Evolutionary conservation across 306 rosid species (phyloP).

Genomic region (Malus sieversii): DNA sequence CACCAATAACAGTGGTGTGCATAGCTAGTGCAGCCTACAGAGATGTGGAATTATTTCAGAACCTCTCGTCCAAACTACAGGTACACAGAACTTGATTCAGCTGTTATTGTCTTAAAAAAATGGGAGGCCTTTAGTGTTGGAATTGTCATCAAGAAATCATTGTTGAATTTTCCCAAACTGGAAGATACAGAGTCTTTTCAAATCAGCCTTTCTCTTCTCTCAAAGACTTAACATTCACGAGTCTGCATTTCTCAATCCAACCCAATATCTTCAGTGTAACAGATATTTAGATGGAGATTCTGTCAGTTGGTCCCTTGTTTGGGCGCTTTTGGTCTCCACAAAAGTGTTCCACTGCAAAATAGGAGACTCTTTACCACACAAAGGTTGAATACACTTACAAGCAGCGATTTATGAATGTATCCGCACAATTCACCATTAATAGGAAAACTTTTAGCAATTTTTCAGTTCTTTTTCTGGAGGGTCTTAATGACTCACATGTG

Average conservation of each 20-base stretch:
- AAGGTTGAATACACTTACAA: conserved; percentile 44
- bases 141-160: conserved; percentile 61
- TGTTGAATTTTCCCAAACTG: conserved; percentile 73
- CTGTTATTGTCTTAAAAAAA: conserved; percentile 52
- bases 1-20: conserved; percentile 32
- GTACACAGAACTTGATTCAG: conserved; percentile 44
- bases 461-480: conserved; percentile 67
- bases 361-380: too few relatives aligned
- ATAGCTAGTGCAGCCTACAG: conserved; percentile 51
- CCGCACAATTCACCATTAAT: conserved; percentile 58
- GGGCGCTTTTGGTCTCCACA: conserved; percentile 40
- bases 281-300: conserved; percentile 60
- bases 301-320: conserved; percentile 68
- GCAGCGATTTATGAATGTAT: conserved; percentile 83
- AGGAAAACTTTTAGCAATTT: conserved; percentile 48
- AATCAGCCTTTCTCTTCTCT: conserved; percentile 62
- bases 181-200: conserved; percentile 56
- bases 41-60: conserved; percentile 70
- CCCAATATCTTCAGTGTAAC: conserved; percentile 25
- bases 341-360: too few relatives aligned
- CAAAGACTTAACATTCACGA: conserved; percentile 69
- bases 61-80: conserved; percentile 53
- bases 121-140: conserved; percentile 57
- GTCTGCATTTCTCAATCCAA: conserved; percentile 42
- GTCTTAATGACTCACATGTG: conserved; percentile 69